Evolutionary conservation across 1,284 basidiomycete species (phyloP), one percentile per base, ranked within the genome.

Genomic region (Fomes fomentarius): DNA sequence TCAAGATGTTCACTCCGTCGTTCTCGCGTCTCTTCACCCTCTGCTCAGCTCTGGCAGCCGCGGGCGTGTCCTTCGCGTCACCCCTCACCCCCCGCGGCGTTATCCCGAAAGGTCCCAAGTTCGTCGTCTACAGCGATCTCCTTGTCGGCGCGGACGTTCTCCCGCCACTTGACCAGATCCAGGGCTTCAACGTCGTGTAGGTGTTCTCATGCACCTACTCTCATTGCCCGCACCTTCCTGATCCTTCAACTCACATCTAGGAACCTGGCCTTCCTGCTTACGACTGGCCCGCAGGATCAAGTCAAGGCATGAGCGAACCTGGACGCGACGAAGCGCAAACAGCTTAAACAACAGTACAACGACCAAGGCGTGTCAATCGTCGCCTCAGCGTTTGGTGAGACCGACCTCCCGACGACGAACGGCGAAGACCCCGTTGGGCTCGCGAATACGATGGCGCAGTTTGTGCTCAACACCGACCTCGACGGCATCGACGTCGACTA

Each of bases 401-500:
- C 78, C 1, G 79, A 82, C 40, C 66, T 67, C 1, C 83, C 83
- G 4, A 82, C 81, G 8, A 69, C 74, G 3, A 67, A 69, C 0
- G 72, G 72, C 17, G 66, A 68, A 3, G 69, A 81, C 54, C 67
- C 79, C 26, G 64, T 71, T 31, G 58, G 47, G 14, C 69, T 72
- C 15, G 81, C 82, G 0, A 71, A 77, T 55, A 73, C 66, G 4
- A 72, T 83, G 69, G 78, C 77, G 48, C 44, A 77, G 43, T 78
- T 77, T 56, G 52, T 56, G 17, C 58, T 56, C 21, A 50, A 30
- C 37, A 47, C 43, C 25, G 33, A 15, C 21, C 64, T 85, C n/a
- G 77, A 85, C 58, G 83, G 82, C 31, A 69, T 84, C 38, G 82
- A 84, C 49, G 73, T 84, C 38, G 81, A 84, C 65, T 84, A 79